These are phyloP conservation scores for Penicillium griseofulvum DNA, from an alignment of 2,329 filamentous ascomycete species.

Conservation along the genomic window DNA sequence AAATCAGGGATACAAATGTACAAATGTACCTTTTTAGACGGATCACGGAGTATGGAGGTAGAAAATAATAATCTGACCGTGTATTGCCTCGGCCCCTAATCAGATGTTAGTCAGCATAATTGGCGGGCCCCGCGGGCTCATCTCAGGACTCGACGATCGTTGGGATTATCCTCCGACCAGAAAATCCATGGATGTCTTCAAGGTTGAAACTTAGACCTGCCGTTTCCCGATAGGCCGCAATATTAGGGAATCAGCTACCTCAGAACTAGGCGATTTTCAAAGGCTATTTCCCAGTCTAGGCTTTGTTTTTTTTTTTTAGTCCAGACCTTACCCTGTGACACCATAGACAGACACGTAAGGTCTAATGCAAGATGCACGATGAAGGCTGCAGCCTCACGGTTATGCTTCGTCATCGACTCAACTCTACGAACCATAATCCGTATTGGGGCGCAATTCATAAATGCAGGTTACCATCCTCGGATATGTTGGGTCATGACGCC, in stretches of 20 bases:
- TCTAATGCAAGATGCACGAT: slow-evolving; percentile 3
- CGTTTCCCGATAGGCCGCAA: slow-evolving; percentile 17
- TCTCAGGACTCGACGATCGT: slow-evolving; percentile 11
- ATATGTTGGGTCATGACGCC: slow-evolving; percentile 16
- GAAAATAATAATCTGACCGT: not conserved
- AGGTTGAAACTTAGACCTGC: slow-evolving; percentile 13
- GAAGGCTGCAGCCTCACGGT: slow-evolving; percentile 3
- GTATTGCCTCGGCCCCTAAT: not conserved
- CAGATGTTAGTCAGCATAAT: not conserved
- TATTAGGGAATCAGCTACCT: slow-evolving; percentile 11
- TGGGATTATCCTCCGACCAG: slow-evolving; percentile 8
- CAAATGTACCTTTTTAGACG: too few relatives aligned
- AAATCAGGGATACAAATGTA: not conserved
- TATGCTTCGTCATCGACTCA: slow-evolving; percentile 4
- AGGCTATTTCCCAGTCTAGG: not conserved
- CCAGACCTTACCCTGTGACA: slow-evolving; percentile 13
- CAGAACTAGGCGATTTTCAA: slow-evolving; percentile 4
- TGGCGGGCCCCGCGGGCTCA: not conserved
- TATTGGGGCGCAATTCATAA: not conserved
- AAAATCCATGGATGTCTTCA: not conserved
- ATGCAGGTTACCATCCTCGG: slow-evolving; percentile 17
- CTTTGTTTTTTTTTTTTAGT: not conserved
- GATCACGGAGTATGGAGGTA: not conserved
- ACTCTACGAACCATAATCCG: not conserved
- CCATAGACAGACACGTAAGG: slow-evolving; percentile 7